Percentiles rank a stretch among this genome's conserved stretches.
phyloP scores from a whole-genome alignment of 1,139 yeast genomes.

The Geotrichum aggregatum region DNA sequence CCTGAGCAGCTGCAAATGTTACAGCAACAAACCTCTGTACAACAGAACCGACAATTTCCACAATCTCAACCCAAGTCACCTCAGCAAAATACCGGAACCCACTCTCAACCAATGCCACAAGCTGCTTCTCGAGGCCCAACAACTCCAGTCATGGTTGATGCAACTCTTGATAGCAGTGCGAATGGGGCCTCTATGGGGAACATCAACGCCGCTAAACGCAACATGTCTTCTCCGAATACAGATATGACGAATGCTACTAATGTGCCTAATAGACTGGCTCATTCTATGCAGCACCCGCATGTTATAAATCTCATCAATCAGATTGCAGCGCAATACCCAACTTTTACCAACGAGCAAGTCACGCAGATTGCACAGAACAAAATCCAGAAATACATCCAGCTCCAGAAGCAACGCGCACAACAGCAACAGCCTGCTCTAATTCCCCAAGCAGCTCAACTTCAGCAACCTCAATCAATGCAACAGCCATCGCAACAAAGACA shows the following conservation, averaged over 20 bases:
- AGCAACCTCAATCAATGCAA: slow-evolving; percentile 27
- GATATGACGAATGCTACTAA: not conserved
- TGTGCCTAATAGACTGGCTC: slow-evolving; percentile 14
- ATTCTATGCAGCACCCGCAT: slow-evolving; percentile 39
- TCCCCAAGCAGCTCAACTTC: slow-evolving; percentile 22
- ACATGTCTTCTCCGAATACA: not conserved
- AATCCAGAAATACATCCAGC: slow-evolving; percentile 46
- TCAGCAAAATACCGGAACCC: slow-evolving; percentile 10
- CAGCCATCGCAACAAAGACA: slow-evolving; percentile 31
- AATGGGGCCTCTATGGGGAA: slow-evolving; percentile 12
- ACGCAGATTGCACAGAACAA: slow-evolving; percentile 69
- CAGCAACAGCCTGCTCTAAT: slow-evolving; percentile 30
- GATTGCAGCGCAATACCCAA: slow-evolving; percentile 66
- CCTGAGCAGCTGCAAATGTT: slow-evolving; percentile 19
- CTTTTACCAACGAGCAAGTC: slow-evolving; percentile 64
- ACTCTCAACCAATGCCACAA: slow-evolving; percentile 12
- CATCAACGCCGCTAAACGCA: slow-evolving; percentile 9
- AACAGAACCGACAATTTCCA: slow-evolving; percentile 28
- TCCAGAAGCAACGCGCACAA: slow-evolving; percentile 35
- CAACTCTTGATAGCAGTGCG: slow-evolving; percentile 11
- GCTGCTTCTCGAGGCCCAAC: not conserved
- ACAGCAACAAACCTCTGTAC: slow-evolving; percentile 27
- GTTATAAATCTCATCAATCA: slow-evolving; percentile 67
- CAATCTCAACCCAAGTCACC: slow-evolving; percentile 37
- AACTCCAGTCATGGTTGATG: not conserved